phyloP scores from a whole-genome alignment of 768 basidiomycete species.

The Amanita jacksonii region DNA sequence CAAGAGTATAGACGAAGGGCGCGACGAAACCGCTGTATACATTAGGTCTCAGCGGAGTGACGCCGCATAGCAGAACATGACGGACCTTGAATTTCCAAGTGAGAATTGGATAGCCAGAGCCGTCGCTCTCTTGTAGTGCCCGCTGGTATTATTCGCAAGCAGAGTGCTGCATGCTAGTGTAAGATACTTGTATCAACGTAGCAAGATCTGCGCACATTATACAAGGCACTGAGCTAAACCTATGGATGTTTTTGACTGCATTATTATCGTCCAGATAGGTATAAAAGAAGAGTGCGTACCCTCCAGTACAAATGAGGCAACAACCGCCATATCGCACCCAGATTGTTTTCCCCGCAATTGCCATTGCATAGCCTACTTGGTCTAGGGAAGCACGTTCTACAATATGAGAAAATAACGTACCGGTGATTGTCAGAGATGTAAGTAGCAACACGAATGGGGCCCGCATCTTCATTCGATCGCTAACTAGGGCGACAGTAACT shows the following conservation, averaged over 20 bases:
- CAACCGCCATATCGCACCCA: slow-evolving; percentile 40
- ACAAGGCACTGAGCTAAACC: slow-evolving; percentile 50
- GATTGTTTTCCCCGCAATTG: slow-evolving; percentile 39
- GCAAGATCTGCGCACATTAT: slow-evolving; percentile 42
- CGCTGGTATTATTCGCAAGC: slow-evolving; percentile 51
- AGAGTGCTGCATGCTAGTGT: slow-evolving; percentile 30
- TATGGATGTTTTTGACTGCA: slow-evolving; percentile 9
- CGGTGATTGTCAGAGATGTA: slow-evolving; percentile 42
- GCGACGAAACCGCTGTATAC: slow-evolving; percentile 45
- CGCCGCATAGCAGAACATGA: neutral
- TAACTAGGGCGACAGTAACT: slow-evolving; percentile 42
- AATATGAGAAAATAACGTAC: slow-evolving; percentile 18
- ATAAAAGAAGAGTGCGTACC: slow-evolving; percentile 25
- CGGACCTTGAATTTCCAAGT: slow-evolving; percentile 43
- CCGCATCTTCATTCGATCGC: slow-evolving; percentile 45
- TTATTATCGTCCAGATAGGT: neutral
- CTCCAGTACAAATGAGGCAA: slow-evolving; percentile 44
- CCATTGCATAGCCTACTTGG: slow-evolving; percentile 38
- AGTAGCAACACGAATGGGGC: slow-evolving; percentile 53
- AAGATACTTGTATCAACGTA: neutral
- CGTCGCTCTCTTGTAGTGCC: slow-evolving; percentile 57
- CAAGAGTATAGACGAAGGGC: slow-evolving; percentile 50
- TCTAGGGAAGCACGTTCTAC: neutral
- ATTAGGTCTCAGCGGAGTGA: neutral
- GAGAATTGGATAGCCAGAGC: slow-evolving; percentile 46